Conservation (phyloP, 768 basidiomycete species). For the Termitomyces titanicus region DNA sequence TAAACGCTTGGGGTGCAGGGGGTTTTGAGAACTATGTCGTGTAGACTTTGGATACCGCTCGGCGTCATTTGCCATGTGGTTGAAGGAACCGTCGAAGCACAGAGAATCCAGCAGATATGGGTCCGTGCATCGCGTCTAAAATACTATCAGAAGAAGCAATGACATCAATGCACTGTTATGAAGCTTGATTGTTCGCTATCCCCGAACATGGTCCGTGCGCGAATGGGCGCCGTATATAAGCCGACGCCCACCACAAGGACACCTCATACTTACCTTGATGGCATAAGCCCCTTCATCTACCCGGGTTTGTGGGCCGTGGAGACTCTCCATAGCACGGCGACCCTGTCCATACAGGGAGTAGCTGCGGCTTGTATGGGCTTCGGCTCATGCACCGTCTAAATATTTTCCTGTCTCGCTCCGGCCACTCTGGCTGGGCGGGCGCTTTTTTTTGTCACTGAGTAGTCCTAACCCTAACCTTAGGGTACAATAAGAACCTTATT, state of each 20-base stretch:
- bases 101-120: too few species aligned
- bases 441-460: constrained; percentile 25
- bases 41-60: not conserved
- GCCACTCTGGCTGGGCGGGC: constrained; percentile 46
- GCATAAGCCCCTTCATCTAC: constrained; percentile 51
- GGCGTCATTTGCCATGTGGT: not conserved
- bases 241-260: not conserved
- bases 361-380: constrained; percentile 51
- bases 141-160: too few species aligned
- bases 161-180: not conserved
- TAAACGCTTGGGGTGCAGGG: too few species aligned
- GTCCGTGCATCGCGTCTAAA: too few species aligned
- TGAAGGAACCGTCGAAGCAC: not conserved
- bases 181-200: not conserved
- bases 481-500: too few species aligned
- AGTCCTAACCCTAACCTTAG: constrained; percentile 46
- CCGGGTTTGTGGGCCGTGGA: constrained; percentile 54
- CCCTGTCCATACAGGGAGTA: constrained; percentile 62
- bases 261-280: constrained; percentile 65
- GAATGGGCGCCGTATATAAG: constrained; percentile 27
- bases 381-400: constrained; percentile 62
- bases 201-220: constrained; percentile 36
- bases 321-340: constrained; percentile 68
- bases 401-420: constrained; percentile 59
- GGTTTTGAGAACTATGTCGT: too few species aligned